Conservation (phyloP, 768 basidiomycete genomes). For the Strobilomyces confusus region DNA sequence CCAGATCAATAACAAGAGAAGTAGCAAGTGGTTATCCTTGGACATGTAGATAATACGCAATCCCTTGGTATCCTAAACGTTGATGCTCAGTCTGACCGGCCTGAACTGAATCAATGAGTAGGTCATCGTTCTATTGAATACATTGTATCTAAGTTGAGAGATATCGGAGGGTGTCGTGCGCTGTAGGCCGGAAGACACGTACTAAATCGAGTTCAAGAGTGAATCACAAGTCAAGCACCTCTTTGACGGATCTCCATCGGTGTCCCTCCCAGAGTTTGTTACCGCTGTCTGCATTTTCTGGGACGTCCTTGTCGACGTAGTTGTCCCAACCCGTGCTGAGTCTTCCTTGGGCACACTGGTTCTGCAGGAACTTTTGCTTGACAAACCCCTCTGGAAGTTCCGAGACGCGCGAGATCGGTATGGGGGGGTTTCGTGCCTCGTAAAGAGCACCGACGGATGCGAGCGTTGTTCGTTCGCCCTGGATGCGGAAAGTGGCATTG, state of each 20-base stretch:
- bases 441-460: constrained; percentile 27
- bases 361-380: constrained; percentile 31
- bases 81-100: not conserved
- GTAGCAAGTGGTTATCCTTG: constrained; percentile 13
- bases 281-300: constrained; percentile 28
- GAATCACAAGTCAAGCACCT: constrained; percentile 24
- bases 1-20: constrained; percentile 15
- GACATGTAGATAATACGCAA: constrained; percentile 8
- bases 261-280: constrained; percentile 33
- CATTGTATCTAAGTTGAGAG: not conserved
- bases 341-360: constrained; percentile 26
- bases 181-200: not conserved
- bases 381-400: constrained; percentile 28
- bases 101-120: not conserved
- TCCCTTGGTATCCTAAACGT: not conserved
- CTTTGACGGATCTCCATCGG: constrained; percentile 19
- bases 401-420: constrained; percentile 20
- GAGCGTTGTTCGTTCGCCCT: constrained; percentile 33
- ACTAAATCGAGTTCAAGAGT: not conserved
- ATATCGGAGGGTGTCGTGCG: too few relatives aligned
- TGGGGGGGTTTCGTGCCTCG: constrained; percentile 16
- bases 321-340: constrained; percentile 35
- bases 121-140: too few relatives aligned
- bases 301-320: constrained; percentile 25
- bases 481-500: constrained; percentile 32